Base-by-base conservation (phyloP, 2,329 filamentous ascomycete genomes). In the Sporothrix phasma region DNA sequence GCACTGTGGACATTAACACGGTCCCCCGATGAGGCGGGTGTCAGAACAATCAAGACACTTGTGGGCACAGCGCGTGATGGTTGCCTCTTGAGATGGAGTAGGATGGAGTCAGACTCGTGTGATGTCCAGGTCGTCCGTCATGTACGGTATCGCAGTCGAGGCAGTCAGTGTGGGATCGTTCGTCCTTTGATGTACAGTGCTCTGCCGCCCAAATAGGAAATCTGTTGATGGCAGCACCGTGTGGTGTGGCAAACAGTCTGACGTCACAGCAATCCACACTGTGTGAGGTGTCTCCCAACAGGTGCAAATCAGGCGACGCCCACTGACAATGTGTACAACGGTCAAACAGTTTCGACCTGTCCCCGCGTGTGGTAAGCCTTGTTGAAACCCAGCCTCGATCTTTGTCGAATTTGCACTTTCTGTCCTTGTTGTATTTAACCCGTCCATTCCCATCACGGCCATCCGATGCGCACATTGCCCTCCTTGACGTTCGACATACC, bases 211-310 rank as follows among this genome's bases (percentile, higher is more conserved):
- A 39, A 56, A 56, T 56, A 56, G 51, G 51, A 56, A 56, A 39
- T 56, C 17, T 56, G 51, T 56, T 39, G 51, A 29, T 58, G 24
- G 22, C 22, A 13, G 19, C 7, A 58, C 22, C 13, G 37, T n/a
- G 29, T 34, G 24, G 31, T 34, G 56, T 60, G 56, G 41, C 56
- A 60, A 60, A 47, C 54, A 43, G 54, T 43, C 37, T 58, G 54
- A 60, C 39, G 56, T 60, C 56, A 46, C 56, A 22, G 15, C 24
- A 15, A 31, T 60, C 58, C 41, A 43, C 54, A 58, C 54, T 58
- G 54, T 58, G 37, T 58, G 54, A 41, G 54, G 37, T 58, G 37
- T 58, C 49, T 47, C 58, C 56, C 56, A 37, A 26, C 22, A 73
- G 24, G 49, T 37, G n/a, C 49, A 37, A 53, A 54, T 54, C 49